Base-by-base conservation (phyloP, 192 early-diverging fungal genomes). In the Podila clonocystis region DNA sequence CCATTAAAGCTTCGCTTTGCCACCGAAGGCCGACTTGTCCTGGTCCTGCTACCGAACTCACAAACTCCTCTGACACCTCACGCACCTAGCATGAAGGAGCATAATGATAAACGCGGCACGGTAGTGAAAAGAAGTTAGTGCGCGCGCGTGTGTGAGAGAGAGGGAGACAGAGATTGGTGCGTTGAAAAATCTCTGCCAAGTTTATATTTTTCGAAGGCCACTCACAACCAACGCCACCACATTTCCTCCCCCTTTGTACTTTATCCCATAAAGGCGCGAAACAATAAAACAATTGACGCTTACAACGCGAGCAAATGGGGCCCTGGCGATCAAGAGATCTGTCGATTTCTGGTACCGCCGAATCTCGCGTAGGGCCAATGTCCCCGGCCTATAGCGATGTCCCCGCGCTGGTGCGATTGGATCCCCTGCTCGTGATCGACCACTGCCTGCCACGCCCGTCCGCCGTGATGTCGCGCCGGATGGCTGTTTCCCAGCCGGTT, bases 311-410 rank as follows among this genome's bases (percentile, higher is more conserved):
- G 91, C 88, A 84, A 95, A 95, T n/a, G 94, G 94, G 33, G 93
- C 87, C 85, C 94, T 95, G 26, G 91, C 84, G 13, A 95, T 73
- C 31, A 95, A 83, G 36, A 95, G 85, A 30, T 92, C 87, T 24
- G 92, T 94, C 24, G 83, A 85, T 82, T 92, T 94, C 75, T 95
- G 94, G 68, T 91, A 95, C 78, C 86, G 86, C 58, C 94, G 84
- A 58, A 95, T 95, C 73, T 95, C 94, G 20, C 89, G 72, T 31
- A 95, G 84, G 0, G 94, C 93, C 22, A 91, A 83, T n/a, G 92
- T 91, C n/a, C 94, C 94, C 8, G 91, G 91, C 49, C 88, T 77
- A 65, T 88, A 93, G 38, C 91, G 85, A 52, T 82, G 86, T 57
- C 8, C n/a, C 11, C 52, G 52, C 17, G 52, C 52, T 55, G 52